Conservation (phyloP, 805 yeast genomes). For the Candida nemodendra region DNA sequence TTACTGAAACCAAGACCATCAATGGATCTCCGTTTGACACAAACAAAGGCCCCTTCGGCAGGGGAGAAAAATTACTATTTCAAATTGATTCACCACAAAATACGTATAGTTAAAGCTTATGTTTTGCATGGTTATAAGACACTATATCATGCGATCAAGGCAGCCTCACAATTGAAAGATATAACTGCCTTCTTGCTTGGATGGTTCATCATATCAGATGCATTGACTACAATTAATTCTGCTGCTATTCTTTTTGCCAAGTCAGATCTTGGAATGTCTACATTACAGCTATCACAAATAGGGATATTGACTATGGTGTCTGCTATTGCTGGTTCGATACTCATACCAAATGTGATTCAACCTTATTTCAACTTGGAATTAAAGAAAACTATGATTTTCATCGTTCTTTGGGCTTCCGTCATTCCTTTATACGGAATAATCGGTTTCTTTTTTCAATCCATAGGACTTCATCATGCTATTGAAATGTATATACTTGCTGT, state of each 20-base stretch:
- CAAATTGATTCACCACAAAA: constrained; percentile 12
- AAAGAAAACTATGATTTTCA: constrained; percentile 47
- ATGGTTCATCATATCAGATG: constrained; percentile 77
- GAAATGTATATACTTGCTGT: constrained; percentile 70
- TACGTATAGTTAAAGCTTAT: constrained; percentile 31
- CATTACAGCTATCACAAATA: constrained; percentile 60
- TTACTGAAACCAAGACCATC: constrained; percentile 48
- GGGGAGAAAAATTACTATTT: constrained; percentile 8
- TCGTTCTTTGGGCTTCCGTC: constrained; percentile 58
- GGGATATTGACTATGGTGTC: constrained; percentile 65
- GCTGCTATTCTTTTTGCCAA: constrained; percentile 77
- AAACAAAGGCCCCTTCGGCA: constrained; percentile 10
- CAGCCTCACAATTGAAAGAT: constrained; percentile 59
- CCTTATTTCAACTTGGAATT: constrained; percentile 42
- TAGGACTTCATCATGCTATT: constrained; percentile 61
- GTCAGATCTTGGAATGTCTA: constrained; percentile 65
- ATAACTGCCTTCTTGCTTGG: constrained; percentile 65
- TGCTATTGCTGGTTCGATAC: constrained; percentile 66
- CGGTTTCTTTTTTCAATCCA: constrained; percentile 53
- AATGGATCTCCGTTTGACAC: constrained; percentile 30
- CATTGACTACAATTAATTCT: constrained; percentile 74
- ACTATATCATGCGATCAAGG: constrained; percentile 51
- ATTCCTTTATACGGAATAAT: constrained; percentile 72
- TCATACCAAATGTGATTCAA: constrained; percentile 47
- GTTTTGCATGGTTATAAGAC: constrained; percentile 63